Conservation (phyloP, 23 red algal genomes). For the Cyanidium caldarium region DNA sequence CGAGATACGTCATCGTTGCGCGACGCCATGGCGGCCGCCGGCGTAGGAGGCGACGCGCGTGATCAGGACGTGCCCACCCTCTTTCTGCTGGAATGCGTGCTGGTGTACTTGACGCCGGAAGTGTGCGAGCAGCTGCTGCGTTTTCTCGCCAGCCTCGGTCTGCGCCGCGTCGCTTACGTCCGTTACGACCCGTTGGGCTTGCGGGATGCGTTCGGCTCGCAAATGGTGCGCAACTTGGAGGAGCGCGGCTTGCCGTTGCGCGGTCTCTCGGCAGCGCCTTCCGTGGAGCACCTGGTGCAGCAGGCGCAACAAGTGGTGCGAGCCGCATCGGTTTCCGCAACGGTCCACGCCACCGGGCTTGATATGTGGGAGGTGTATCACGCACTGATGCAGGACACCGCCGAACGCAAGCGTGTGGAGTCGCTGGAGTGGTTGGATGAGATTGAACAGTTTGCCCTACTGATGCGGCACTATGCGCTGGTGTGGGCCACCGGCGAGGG, state of each 20-base stretch:
- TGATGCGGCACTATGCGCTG: slow-evolving; percentile 2
- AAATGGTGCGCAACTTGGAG: background rate
- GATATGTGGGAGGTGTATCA: slow-evolving; percentile 1
- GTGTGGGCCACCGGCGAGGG: too few relatives aligned
- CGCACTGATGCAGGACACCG: background rate
- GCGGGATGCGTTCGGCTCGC: background rate
- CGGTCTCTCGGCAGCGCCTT: background rate
- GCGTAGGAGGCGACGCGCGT: background rate
- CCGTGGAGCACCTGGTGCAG: background rate
- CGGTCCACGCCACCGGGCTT: background rate
- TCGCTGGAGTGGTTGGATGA: background rate
- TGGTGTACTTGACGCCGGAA: background rate
- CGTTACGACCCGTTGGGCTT: slow-evolving; percentile 1
- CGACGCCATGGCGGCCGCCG: background rate
- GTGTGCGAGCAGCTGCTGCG: background rate
- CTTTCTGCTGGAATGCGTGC: slow-evolving; percentile 1
- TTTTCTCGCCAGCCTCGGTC: background rate
- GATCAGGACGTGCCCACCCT: background rate
- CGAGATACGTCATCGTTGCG: background rate
- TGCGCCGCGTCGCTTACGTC: too few relatives aligned
- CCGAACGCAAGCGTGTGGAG: background rate
- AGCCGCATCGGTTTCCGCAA: too few relatives aligned
- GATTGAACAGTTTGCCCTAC: background rate
- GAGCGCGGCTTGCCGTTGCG: background rate
- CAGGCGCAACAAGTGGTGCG: too few relatives aligned